Evolutionary conservation across 495 filamentous ascomycete genomes (phyloP), one percentile per base, ranked within the genome.

Genomic region (Aspergillus bridgeri): DNA sequence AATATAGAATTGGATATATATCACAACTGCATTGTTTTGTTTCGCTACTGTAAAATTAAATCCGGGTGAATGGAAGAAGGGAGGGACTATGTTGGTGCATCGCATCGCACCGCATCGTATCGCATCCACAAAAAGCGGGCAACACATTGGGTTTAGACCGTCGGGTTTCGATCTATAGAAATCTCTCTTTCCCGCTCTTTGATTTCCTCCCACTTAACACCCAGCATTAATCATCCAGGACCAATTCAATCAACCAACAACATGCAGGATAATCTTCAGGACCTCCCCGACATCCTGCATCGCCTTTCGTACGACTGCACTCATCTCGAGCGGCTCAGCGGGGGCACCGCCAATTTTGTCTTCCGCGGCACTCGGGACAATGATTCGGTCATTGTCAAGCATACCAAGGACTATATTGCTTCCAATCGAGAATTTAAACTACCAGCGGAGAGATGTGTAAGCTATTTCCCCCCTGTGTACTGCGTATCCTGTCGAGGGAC

Each of bases 271-370:
- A 4, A 38, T 38, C 13, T 38, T 15, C 33, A 38, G 33, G 5
- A 15, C 11, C 6, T 38, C 11, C 11, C 33, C 33, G 33, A 38
- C 33, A 15, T 38, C 5, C 33, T 38, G 0, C 33, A 13, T 15
- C 33, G 33, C 3, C 33, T 38, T 21, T 53, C 25, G 33, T 86
- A 79, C 60, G 78, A 75, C 19, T 83, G 83, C 58, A 72, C 76
- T 5, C 73, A 76, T 0, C 65, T 86, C 5, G 67, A 59, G 2
- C 66, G 65, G 3, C 67, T 86, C 3, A 81, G 77, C 18, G 83
- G 83, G 5, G 83, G 84, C 15, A 81, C 75, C 1, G 80, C 80
- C 51, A 86, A 86, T 60, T 86, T 81, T 58, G 78, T 82, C 51
- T 86, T 84, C 64, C 76, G 79, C 27, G 84, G 81, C n/a, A 65